phyloP scores from a whole-genome alignment of 2,329 filamentous ascomycete genomes.

The Clonostachys rosea region DNA sequence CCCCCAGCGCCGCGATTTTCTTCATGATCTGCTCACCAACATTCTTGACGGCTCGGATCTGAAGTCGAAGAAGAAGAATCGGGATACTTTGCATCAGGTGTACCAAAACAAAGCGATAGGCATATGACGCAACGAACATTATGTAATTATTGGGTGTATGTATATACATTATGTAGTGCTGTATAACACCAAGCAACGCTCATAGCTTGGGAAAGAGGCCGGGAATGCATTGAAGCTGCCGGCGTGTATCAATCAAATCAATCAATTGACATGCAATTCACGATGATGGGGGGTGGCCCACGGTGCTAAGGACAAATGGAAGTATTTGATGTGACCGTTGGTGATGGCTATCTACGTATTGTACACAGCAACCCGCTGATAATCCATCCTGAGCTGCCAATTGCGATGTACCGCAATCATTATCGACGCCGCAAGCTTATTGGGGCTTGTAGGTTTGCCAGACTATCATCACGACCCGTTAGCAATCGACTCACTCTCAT shows the following conservation, averaged over 20 bases:
- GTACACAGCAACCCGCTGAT: conserved; percentile 18
- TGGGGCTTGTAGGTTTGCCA: conserved; percentile 39
- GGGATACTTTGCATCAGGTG: conserved; percentile 9
- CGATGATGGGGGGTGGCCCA: not conserved
- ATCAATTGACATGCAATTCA: not conserved
- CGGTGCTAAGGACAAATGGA: not conserved
- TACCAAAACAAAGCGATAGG: not conserved
- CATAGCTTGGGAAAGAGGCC: not conserved
- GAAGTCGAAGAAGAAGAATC: conserved; percentile 6
- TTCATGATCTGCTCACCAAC: conserved; percentile 38
- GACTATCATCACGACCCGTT: conserved; percentile 25
- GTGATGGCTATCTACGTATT: conserved; percentile 22
- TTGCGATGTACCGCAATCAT: not conserved
- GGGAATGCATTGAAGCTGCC: not conserved
- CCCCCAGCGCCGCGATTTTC: conserved; percentile 33
- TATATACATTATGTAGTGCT: not conserved
- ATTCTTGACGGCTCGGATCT: conserved; percentile 28
- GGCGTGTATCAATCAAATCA: not conserved
- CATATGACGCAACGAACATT: not conserved
- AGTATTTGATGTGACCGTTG: conserved; percentile 3
- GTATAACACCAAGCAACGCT: too few relatives aligned
- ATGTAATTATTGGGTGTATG: not conserved
- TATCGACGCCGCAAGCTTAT: conserved; percentile 15
- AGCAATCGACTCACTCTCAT: conserved; percentile 5
- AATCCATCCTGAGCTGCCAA: not conserved